Evolutionary conservation across 2,329 filamentous ascomycete species (phyloP), one percentile per base, ranked within the genome.

Genomic region (Clarireedia monteithiana): DNA sequence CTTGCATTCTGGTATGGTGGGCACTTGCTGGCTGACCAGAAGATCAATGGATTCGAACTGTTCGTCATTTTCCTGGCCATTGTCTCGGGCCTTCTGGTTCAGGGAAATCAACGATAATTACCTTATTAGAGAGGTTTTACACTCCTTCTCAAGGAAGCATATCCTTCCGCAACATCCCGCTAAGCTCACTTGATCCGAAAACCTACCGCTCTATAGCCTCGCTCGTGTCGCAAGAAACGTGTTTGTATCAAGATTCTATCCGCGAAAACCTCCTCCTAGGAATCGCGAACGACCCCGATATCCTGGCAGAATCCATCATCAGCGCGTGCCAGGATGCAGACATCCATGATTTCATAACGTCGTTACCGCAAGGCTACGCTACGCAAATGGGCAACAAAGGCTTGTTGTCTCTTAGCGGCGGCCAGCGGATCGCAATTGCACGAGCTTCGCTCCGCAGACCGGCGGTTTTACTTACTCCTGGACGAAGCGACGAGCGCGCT

Each of bases 111-210:
- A 86, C 83, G 17, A 80, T 83, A 47, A 75, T 87, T 64, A 89
- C 89, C 2, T 77, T 97, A 2, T 76, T 96, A 36, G 91, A 96
- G 69, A 86, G 91, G 27, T 97, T 96, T 74, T 97, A 96, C 68
- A 89, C 96, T 64, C 87, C 90, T 0, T 77, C n/a, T 44, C 45
- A n/a, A 10, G 53, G 56, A 48, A 24, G 40, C 3, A 53, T 53
- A 24, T 6, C 38, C 6, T 46, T 53, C 15, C 14, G 42, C 24
- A 4, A 10, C 12, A n/a, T 12, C 34, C n/a, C 42, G 12, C 42
- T 53, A 9, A 14, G 46, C 2, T 14, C 23, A 7, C 14, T 53
- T 4, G 20, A 53, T 24, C 45, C 26, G 9, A 9, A 9, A 2
- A 10, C 27, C 1, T 36, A 53, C 17, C 50, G 42, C 14, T 15